Evolutionary conservation across 2,329 filamentous ascomycete genomes (phyloP).

Genomic region (Escovopsis sp.): DNA sequence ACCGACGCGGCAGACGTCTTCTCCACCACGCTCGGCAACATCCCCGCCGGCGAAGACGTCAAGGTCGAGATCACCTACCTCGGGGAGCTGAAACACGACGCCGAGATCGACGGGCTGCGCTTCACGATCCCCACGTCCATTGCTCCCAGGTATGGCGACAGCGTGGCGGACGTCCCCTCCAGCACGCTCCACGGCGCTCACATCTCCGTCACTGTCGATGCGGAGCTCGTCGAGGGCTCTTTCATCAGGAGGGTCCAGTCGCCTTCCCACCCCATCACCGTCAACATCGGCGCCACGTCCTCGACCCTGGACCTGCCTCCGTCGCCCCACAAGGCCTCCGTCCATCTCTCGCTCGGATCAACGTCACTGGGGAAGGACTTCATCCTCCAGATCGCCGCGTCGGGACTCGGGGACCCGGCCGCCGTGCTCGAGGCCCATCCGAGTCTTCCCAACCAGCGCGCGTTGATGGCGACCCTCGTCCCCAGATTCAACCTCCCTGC

Average conservation of each 20-base stretch:
- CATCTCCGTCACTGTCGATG: constrained; percentile 19
- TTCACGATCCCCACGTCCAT: constrained; percentile 55
- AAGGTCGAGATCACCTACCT: constrained; percentile 49
- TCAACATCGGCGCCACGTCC: constrained; percentile 43
- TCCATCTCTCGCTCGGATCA: constrained; percentile 37
- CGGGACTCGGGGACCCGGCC: constrained; percentile 42
- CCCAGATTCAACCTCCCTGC: constrained; percentile 50
- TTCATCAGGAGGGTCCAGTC: constrained; percentile 48
- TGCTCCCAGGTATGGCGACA: constrained; percentile 47
- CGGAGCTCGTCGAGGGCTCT: constrained; percentile 33
- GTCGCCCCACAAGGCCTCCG: constrained; percentile 43
- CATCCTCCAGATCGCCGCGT: constrained; percentile 46
- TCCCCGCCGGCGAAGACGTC: constrained; percentile 41
- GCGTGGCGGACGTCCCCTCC: not conserved
- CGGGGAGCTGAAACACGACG: constrained; percentile 57
- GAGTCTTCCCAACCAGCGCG: constrained; percentile 41
- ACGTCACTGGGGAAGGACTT: constrained; percentile 48
- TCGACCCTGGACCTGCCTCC: constrained; percentile 28
- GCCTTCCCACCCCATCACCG: constrained; percentile 50
- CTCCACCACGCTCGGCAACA: constrained; percentile 50
- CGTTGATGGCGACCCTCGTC: constrained; percentile 56
- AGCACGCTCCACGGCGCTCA: not conserved
- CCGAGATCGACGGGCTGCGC: constrained; percentile 48
- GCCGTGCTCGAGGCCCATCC: constrained; percentile 54
- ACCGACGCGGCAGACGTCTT: constrained; percentile 49